Evolutionary conservation across 2,329 filamentous ascomycete species (phyloP), one percentile per base, ranked within the genome.

Genomic region (Cercospora zeae-maydis): DNA sequence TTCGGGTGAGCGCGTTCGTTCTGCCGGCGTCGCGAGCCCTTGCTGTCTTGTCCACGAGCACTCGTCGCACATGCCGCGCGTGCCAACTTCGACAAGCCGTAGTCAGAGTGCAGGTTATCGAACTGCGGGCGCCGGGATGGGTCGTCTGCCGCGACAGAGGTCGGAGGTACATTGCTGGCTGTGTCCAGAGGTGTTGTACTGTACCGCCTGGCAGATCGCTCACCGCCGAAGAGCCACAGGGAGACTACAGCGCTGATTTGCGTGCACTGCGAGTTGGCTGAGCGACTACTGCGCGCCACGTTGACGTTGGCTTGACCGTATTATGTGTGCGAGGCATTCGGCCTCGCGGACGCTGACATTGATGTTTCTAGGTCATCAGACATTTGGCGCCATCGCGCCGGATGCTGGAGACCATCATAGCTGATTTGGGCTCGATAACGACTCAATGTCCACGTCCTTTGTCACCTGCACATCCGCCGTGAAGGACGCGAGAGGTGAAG

Each of bases 161-260:
- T 33, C 49, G 49, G 49, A 52, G 49, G 49, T 33, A 52, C 49
- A 52, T 52, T 52, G 49, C 49, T 52, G 49, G 49, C 49, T 52
- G 49, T 52, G 49, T 16, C 49, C 49, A 52, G 49, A 52, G 49
- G 49, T 52, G 49, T 52, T 52, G 49, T 52, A 33, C 49, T 52
- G 49, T 52, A 52, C 49, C 49, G 49, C 30, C 49, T 52, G 49
- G 27, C 30, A 52, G 49, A 24, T 27, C 19, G 27, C 49, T 6
- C n/a, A n/a, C n/a, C n/a, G n/a, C n/a, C n/a, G n/a, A n/a, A n/a
- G n/a, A n/a, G n/a, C n/a, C n/a, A n/a, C n/a, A n/a, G n/a, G n/a
- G n/a, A n/a, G n/a, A n/a, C n/a, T n/a, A n/a, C n/a, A n/a, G n/a
- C n/a, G n/a, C n/a, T n/a, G n/a, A n/a, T n/a, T n/a, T n/a, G n/a